Evolutionary conservation across 148 eudicot genomes (phyloP).

Genomic region (Hydrangea macrophylla): DNA sequence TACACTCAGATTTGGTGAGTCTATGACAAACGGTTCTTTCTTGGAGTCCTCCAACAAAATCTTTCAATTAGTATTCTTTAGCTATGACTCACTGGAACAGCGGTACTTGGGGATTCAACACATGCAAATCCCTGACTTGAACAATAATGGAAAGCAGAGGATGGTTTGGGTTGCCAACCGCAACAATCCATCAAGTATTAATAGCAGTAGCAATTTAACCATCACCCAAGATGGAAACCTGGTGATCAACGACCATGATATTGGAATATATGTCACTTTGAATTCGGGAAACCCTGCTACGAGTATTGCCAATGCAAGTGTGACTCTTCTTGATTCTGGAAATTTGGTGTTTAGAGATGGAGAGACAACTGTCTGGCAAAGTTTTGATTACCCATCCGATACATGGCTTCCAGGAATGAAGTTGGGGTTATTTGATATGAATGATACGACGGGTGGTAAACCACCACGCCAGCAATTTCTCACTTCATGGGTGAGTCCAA

Average conservation of each 20-base stretch:
- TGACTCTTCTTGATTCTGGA: slow-evolving; percentile 16
- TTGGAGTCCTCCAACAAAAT: neutral
- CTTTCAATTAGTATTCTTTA: neutral
- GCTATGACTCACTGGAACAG: neutral
- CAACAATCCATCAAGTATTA: neutral
- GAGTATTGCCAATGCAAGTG: neutral
- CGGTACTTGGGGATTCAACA: neutral
- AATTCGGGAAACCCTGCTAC: neutral
- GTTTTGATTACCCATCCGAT: slow-evolving; percentile 28
- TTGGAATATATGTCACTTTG: too few species aligned
- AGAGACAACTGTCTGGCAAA: slow-evolving; percentile 18
- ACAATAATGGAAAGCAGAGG: neutral
- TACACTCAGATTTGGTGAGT: neutral
- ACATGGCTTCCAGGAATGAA: slow-evolving; percentile 18
- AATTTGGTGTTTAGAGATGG: slow-evolving; percentile 14
- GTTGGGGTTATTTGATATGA: slow-evolving; percentile 9
- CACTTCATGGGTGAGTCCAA: slow-evolving; percentile 11
- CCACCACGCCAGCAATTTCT: neutral
- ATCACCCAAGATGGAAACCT: neutral
- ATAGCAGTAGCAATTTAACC: neutral
- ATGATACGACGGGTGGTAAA: neutral
- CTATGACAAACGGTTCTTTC: neutral
- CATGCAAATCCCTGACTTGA: too few species aligned
- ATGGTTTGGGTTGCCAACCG: slow-evolving; percentile 7
- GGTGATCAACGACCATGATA: neutral